A percentile compares a stretch with the other conserved stretches of the same genome.
Evolutionary conservation across 2,329 filamentous ascomycete species (phyloP).

Genomic region (Tympanopsis confertula): DNA sequence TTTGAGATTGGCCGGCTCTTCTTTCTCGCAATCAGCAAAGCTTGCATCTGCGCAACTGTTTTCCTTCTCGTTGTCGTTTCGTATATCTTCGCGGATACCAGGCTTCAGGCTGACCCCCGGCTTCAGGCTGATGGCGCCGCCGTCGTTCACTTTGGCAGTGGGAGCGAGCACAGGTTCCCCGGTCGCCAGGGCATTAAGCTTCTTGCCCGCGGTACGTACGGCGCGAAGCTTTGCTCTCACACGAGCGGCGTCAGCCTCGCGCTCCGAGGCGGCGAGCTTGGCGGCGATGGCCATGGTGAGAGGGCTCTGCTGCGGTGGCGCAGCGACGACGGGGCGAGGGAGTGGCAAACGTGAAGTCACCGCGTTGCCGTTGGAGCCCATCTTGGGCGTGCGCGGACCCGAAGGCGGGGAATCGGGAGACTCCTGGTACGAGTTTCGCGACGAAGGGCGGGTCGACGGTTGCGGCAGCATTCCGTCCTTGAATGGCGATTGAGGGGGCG

Average conservation of each 20-base stretch:
- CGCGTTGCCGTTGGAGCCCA: not conserved
- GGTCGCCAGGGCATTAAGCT: not conserved
- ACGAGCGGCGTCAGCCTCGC: constrained; percentile 50
- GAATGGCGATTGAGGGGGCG: no score
- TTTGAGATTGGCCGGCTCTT: constrained; percentile 24
- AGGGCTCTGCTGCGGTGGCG: constrained; percentile 35
- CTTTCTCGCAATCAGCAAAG: constrained; percentile 20
- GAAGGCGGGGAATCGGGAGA: not conserved
- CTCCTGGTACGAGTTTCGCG: not conserved
- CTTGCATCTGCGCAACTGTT: constrained; percentile 2
- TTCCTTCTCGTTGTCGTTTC: constrained; percentile 2
- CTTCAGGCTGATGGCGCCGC: not conserved
- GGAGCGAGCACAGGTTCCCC: constrained; percentile 6
- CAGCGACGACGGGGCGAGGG: constrained; percentile 29
- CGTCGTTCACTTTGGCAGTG: constrained; percentile 9
- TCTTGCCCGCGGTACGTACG: constrained; percentile 22
- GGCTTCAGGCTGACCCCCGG: no score
- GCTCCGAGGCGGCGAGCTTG: constrained; percentile 51
- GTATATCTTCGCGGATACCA: constrained; percentile 2
- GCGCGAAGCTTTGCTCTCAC: constrained; percentile 51
- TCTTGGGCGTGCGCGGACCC: not conserved
- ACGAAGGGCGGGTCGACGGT: not conserved
- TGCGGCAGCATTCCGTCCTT: not conserved
- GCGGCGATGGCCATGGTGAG: constrained; percentile 51
- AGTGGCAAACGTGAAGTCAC: constrained; percentile 5